Conservation (phyloP, 2,329 filamentous ascomycete species). For the Acephala macrosclerotiorum region DNA sequence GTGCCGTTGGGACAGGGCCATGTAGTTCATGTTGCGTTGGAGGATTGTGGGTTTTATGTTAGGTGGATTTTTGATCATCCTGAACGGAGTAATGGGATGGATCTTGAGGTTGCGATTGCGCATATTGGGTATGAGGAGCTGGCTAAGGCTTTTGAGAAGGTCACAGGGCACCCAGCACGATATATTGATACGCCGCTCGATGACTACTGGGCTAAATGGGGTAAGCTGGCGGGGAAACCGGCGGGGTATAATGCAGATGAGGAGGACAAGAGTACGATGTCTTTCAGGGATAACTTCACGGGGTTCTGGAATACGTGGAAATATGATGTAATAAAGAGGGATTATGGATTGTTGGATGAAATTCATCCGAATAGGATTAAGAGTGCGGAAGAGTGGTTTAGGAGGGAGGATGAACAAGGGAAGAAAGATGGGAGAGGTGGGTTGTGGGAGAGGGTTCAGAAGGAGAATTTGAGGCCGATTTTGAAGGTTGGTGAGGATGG, state of each 20-base stretch:
- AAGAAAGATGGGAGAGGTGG: conserved; percentile 38
- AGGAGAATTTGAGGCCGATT: conserved; percentile 36
- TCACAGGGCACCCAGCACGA: conserved; percentile 51
- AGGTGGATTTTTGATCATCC: conserved; percentile 57
- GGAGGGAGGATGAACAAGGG: conserved; percentile 48
- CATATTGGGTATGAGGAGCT: conserved; percentile 50
- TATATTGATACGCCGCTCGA: conserved; percentile 48
- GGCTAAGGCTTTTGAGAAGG: conserved; percentile 50
- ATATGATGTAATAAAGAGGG: conserved; percentile 51
- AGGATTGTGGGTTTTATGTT: conserved; percentile 56
- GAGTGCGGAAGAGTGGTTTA: conserved; percentile 58
- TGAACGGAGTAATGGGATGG: conserved; percentile 51
- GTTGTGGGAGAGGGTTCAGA: conserved; percentile 46
- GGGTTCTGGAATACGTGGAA: conserved; percentile 58
- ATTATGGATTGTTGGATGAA: conserved; percentile 58
- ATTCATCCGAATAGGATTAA: conserved; percentile 58
- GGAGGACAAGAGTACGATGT: conserved; percentile 49
- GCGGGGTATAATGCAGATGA: conserved; percentile 47
- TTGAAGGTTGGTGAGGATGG: conserved; percentile 42
- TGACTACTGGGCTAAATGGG: conserved; percentile 43
- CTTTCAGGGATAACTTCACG: conserved; percentile 55
- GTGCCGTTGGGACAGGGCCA: conserved; percentile 51
- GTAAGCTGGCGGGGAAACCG: conserved; percentile 35
- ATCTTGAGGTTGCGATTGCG: conserved; percentile 54
- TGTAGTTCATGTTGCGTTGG: conserved; percentile 52